Percentiles rank a stretch among this genome's conserved stretches.
Conservation (phyloP, 495 filamentous ascomycete genomes). For the Aspergillus avenaceus region DNA sequence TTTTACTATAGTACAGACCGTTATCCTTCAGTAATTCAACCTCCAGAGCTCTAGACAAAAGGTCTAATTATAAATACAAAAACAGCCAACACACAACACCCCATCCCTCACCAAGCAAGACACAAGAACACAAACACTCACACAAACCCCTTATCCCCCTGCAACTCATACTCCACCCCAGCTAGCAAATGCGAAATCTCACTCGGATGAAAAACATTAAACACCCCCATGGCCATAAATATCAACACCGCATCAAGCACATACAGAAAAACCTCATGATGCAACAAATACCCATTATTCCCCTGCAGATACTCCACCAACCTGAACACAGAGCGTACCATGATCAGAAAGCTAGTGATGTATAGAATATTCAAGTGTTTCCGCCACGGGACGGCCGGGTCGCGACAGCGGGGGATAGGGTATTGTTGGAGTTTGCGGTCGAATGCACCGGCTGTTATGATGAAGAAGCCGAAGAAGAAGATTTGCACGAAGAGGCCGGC, state of each 20-base stretch:
- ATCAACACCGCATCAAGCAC: slow-evolving; percentile 56
- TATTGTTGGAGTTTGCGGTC: slow-evolving; percentile 25
- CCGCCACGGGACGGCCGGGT: slow-evolving; percentile 33
- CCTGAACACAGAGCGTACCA: slow-evolving; percentile 55
- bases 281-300: slow-evolving; percentile 39
- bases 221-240: slow-evolving; percentile 43
- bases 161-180: background rate
- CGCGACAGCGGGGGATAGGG: slow-evolving; percentile 14
- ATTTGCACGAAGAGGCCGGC: slow-evolving; percentile 33
- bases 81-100: too few species aligned
- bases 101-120: too few species aligned
- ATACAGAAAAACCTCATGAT: slow-evolving; percentile 54
- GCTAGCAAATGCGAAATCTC: slow-evolving; percentile 9
- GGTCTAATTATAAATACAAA: too few species aligned
- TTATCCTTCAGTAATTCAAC: too few species aligned
- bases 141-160: too few species aligned
- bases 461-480: slow-evolving; percentile 35
- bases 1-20: too few species aligned
- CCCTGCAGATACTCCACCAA: slow-evolving; percentile 57
- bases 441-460: slow-evolving; percentile 25
- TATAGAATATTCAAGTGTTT: slow-evolving; percentile 48
- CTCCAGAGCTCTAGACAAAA: too few species aligned
- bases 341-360: slow-evolving; percentile 42
- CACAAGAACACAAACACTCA: too few species aligned
- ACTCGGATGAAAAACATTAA: slow-evolving; percentile 31